Conservation (phyloP, 352 stramenopile genomes). For the Phytophthora europaea region DNA sequence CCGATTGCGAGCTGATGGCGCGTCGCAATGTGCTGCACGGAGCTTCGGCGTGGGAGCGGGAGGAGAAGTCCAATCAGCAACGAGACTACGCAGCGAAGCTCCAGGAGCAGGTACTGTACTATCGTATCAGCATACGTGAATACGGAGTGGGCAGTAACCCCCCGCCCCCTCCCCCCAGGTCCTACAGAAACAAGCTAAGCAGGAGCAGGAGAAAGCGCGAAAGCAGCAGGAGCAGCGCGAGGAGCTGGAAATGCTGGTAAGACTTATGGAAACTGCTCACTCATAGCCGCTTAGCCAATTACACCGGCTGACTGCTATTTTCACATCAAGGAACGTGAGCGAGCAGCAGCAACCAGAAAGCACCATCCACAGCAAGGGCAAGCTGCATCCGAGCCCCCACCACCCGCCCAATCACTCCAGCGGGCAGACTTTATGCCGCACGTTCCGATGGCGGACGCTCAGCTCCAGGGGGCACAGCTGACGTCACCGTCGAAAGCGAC, state of each 20-base stretch:
- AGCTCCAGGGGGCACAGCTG: conserved; percentile 1
- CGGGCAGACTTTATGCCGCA: conserved; percentile 3
- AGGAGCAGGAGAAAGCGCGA: conserved; percentile 52
- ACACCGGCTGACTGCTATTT: background rate
- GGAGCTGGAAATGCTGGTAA: conserved; percentile 57
- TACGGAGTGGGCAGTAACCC: background rate
- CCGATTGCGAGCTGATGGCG: too few relatives aligned
- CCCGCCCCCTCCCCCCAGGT: conserved; percentile 23
- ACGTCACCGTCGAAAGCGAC: conserved; percentile 5
- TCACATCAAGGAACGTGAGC: conserved; percentile 23
- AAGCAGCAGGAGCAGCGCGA: conserved; percentile 57
- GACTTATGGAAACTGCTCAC: conserved; percentile 5
- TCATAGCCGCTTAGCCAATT: background rate
- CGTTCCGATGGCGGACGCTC: background rate
- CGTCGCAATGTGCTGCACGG: conserved; percentile 55
- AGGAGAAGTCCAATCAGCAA: conserved; percentile 63
- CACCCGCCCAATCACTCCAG: conserved; percentile 6
- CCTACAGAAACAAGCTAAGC: conserved; percentile 56
- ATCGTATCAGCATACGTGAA: background rate
- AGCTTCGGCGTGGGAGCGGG: conserved; percentile 53
- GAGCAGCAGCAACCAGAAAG: conserved; percentile 18
- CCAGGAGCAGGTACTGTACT: conserved; percentile 58
- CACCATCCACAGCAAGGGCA: conserved; percentile 28
- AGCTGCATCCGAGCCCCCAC: background rate
- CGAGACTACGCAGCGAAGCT: conserved; percentile 74